A percentile compares a stretch with the other conserved stretches of the same genome.
These are phyloP conservation scores for Coffea eugenioides DNA, from an alignment of 257 asterid genomes.

Conservation along the genomic window DNA sequence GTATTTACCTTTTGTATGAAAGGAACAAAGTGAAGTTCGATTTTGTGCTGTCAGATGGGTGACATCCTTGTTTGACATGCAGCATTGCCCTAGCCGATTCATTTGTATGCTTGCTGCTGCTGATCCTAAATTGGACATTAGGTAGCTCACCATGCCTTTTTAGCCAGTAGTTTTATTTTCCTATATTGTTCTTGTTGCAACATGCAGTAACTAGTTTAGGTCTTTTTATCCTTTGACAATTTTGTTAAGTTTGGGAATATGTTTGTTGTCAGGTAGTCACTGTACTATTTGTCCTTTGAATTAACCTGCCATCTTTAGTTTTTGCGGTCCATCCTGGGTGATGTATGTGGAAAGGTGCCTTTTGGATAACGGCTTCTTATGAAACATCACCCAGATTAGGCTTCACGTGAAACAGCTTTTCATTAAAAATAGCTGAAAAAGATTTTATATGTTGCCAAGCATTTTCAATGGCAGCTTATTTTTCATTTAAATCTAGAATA, in stretches of 20 bases:
- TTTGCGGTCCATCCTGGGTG: background rate
- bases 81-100: constrained; percentile 94
- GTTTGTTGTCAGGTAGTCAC: background rate
- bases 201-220: background rate
- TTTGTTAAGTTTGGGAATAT: background rate
- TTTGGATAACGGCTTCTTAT: background rate
- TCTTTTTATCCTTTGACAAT: background rate
- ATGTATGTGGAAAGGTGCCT: background rate
- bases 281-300: background rate
- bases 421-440: background rate
- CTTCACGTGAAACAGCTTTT: background rate
- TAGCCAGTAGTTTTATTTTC: background rate
- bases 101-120: constrained; percentile 95
- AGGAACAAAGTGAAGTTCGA: constrained; percentile 99
- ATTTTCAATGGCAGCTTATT: background rate
- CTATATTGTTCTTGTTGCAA: background rate
- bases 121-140: constrained; percentile 87
- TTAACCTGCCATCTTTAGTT: background rate
- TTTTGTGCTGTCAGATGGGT: constrained; percentile 99
- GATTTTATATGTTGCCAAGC: background rate
- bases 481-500: background rate
- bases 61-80: constrained; percentile 70
- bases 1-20: constrained; percentile 19
- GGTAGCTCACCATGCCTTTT: constrained; percentile 43
- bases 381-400: background rate